A percentile compares a stretch with the other conserved stretches of the same genome.
Conservation (phyloP, 371 early-diverging fungal genomes). For the Rhizomucor pusillus region DNA sequence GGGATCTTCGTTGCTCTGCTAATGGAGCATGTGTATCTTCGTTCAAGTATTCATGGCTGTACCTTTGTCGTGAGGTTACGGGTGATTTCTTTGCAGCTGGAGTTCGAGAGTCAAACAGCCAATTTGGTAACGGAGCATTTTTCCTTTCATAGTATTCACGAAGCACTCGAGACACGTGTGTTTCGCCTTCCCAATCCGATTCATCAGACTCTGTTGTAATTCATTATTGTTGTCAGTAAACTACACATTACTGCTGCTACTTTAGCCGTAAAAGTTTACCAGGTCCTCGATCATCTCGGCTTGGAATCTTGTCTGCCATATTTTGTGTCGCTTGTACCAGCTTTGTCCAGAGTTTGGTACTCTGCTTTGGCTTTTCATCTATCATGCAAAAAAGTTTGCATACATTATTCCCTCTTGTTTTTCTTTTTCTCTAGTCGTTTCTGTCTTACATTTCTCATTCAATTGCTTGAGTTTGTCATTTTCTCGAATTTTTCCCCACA, state of each 20-base stretch:
- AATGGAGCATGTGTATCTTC: neutral
- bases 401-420: neutral
- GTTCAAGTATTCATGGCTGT: neutral
- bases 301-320: constrained; percentile 53
- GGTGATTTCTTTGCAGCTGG: constrained; percentile 1
- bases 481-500: constrained; percentile 49
- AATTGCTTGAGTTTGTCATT: constrained; percentile 52
- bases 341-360: constrained; percentile 53
- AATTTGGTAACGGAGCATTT: constrained; percentile 23
- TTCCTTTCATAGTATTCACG: constrained; percentile 51
- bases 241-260: too few relatives aligned
- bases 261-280: constrained; percentile 3
- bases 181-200: constrained; percentile 55
- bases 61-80: neutral
- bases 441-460: constrained; percentile 30
- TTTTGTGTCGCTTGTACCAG: constrained; percentile 56
- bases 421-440: too few relatives aligned
- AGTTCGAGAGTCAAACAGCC: constrained; percentile 27
- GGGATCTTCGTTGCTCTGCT: constrained; percentile 11
- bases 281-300: constrained; percentile 18
- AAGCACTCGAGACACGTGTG: constrained; percentile 51
- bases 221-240: neutral
- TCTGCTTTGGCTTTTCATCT: constrained; percentile 34
- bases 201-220: constrained; percentile 48
- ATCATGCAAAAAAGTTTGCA: neutral